Evolutionary conservation across 371 early-diverging fungal genomes (phyloP).

Genomic region (Saksenaea vasiformis): DNA sequence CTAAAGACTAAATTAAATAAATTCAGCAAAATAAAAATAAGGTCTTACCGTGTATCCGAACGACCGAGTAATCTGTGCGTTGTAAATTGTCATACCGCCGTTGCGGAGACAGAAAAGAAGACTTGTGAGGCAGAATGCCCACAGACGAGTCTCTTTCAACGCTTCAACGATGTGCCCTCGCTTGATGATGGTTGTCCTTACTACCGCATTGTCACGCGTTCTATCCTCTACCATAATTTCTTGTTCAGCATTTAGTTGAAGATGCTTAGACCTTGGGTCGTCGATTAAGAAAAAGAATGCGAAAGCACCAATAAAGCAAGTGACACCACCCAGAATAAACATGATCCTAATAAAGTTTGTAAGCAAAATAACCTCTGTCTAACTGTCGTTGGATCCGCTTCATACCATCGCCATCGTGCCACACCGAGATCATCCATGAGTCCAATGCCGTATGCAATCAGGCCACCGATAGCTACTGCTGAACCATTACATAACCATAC

Average conservation of each 20-base stretch:
- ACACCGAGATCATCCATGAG: slow-evolving; percentile 45
- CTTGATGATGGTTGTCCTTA: slow-evolving; percentile 36
- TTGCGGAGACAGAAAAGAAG: slow-evolving; percentile 39
- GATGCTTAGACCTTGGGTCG: slow-evolving; percentile 32
- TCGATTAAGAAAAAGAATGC: slow-evolving; percentile 40
- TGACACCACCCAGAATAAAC: slow-evolving; percentile 38
- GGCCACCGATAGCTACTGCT: slow-evolving; percentile 58
- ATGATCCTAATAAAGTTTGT: slow-evolving; percentile 31
- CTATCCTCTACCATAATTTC: slow-evolving; percentile 40
- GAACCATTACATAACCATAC: slow-evolving; percentile 29
- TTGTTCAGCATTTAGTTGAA: slow-evolving; percentile 36
- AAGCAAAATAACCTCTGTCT: not conserved
- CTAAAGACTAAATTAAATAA: slow-evolving; percentile 9
- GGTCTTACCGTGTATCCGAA: slow-evolving; percentile 39
- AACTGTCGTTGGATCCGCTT: not conserved
- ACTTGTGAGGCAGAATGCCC: slow-evolving; percentile 34
- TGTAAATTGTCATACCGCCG: slow-evolving; percentile 42
- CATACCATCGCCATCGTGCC: slow-evolving; percentile 52
- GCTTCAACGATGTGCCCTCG: slow-evolving; percentile 41
- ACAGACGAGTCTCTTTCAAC: slow-evolving; percentile 31
- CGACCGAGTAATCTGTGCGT: slow-evolving; percentile 28
- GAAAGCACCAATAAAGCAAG: slow-evolving; percentile 24
- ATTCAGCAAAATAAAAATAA: not conserved
- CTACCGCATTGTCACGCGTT: slow-evolving; percentile 42
- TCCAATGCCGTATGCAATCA: slow-evolving; percentile 56